Base-by-base conservation (phyloP, 208 protist genomes). In the Phytomonas francai region DNA sequence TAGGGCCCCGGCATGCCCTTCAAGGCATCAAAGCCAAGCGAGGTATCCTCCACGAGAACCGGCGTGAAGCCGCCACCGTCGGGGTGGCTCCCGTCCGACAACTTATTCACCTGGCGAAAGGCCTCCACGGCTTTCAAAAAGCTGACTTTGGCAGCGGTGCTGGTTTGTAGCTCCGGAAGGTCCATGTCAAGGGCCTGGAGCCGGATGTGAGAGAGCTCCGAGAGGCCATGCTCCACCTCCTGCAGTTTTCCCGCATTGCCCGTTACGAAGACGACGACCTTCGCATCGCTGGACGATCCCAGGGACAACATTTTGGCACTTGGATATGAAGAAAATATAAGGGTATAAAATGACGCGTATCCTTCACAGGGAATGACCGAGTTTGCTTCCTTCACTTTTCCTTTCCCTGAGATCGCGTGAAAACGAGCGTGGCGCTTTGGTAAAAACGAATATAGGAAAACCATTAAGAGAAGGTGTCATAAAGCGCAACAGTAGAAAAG, bases 161-260 rank as follows among this genome's bases (percentile, higher is more conserved):
- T 74, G 49, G 92, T 95, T 79, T 99, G 98, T 32, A 98, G 73
- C 82, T 99, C 98, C 5, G 97, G 91, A 34, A 99, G 64, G 64
- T 95, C 83, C 0, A 97, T 27, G 32, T 85, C 75, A 5, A 87
- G 54, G 16, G 75, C 80, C 28, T 86, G 75, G 32, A 97, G 72
- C 63, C 94, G 45, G 56, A 76, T 28, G 7, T 65, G 32, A 12
- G 30, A 34, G 27, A 66, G n/a, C 57, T 71, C 34, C 60, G 78
- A 49, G 88, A 88, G 65, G 94, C 95, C 76, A 65, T 73, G 54
- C 81, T 77, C 63, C 63, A 99, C 97, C 76, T 99, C 98, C 27
- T 74, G 74, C 25, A 98, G 81, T 76, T 99, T 99, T n/a, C 98
- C 98, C 3, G 76, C 85, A 73, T 99, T 99, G 25, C 97, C 97